Percentiles rank a stretch among this genome's conserved stretches.
phyloP scores from a whole-genome alignment of 1,284 basidiomycete species.

The Ganoderma leucocontextum region DNA sequence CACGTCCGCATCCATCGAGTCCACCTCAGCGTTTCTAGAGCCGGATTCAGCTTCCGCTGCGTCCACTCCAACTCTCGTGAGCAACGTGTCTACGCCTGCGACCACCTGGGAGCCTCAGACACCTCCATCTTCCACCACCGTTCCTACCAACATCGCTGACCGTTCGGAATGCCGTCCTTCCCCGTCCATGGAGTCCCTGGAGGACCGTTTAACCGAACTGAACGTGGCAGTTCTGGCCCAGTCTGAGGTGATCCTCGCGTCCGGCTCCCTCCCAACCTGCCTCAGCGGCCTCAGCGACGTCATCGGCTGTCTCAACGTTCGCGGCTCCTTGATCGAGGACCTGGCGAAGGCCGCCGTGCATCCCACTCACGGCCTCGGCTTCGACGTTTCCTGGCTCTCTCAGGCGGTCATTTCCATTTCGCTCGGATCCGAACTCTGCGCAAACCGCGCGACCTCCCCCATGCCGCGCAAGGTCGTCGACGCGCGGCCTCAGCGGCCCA shows the following conservation, averaged over 20 bases:
- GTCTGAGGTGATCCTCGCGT: background rate
- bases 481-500: background rate
- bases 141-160: background rate
- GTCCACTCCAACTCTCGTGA: background rate
- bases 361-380: too few species aligned
- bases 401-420: background rate
- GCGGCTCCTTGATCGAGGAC: background rate
- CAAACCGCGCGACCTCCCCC: background rate
- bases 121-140: background rate
- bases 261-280: background rate
- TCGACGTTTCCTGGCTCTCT: background rate
- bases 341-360: background rate
- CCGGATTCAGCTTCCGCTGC: background rate
- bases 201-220: background rate
- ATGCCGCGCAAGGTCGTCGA: background rate
- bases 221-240: background rate
- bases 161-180: background rate
- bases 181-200: background rate
- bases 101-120: slow-evolving; percentile 4
- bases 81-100: background rate
- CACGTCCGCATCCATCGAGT: background rate
- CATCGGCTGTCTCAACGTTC: background rate
- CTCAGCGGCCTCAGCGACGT: slow-evolving; percentile 10
- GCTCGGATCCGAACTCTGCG: background rate
- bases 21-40: too few species aligned